These are phyloP conservation scores for Beta lomatogona DNA, from an alignment of 179 eudicot genomes.

Conservation along the genomic window DNA sequence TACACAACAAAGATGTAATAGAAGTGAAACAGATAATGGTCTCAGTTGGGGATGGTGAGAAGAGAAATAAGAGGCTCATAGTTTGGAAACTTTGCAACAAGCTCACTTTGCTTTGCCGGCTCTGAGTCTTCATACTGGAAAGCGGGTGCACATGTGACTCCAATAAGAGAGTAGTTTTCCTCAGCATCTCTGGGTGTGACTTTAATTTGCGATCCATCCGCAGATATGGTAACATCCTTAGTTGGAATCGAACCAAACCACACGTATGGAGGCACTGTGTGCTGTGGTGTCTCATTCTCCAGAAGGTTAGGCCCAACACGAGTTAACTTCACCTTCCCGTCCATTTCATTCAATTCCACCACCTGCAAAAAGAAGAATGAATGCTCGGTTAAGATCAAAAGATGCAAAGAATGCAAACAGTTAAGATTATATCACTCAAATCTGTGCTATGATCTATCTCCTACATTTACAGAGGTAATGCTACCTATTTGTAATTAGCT, in stretches of 20 bases:
- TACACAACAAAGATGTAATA: background rate
- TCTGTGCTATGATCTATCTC: background rate
- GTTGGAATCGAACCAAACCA: constrained; percentile 92
- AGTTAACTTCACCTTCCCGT: constrained; percentile 63
- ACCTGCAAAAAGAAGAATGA: constrained; percentile 39
- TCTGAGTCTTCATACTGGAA: constrained; percentile 86
- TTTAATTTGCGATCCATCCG: constrained; percentile 35
- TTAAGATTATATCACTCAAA: background rate
- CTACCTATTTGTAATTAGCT: background rate
- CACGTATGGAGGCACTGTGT: constrained; percentile 69
- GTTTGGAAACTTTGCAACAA: constrained; percentile 55
- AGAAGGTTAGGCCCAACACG: constrained; percentile 66
- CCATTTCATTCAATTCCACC: constrained; percentile 62
- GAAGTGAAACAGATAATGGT: background rate
- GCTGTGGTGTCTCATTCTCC: constrained; percentile 58
- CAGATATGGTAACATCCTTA: constrained; percentile 46
- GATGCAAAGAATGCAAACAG: background rate
- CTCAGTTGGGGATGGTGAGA: constrained; percentile 31
- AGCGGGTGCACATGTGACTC: constrained; percentile 88
- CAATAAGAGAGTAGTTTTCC: constrained; percentile 61
- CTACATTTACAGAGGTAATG: background rate
- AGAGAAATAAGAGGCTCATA: constrained; percentile 41
- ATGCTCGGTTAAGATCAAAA: background rate
- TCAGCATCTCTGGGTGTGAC: constrained; percentile 57
- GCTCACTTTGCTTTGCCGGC: constrained; percentile 57